Evolutionary conservation across 1,139 yeast genomes (phyloP).

Genomic region (Candida anutae): DNA sequence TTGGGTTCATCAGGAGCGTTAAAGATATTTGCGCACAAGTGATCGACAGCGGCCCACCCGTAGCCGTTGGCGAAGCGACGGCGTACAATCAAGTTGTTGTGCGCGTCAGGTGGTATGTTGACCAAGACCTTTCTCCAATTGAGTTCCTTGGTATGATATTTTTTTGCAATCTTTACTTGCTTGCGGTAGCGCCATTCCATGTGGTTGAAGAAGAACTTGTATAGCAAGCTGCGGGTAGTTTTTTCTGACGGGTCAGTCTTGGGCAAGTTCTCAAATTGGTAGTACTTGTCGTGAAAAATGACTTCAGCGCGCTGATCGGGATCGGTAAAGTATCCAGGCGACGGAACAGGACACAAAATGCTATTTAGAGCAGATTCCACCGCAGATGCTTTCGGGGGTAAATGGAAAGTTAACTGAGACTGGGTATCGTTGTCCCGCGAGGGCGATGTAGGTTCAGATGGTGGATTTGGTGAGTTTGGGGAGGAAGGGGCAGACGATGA

Average conservation of each 20-base stretch:
- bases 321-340: constrained; percentile 21
- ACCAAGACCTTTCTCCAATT: constrained; percentile 21
- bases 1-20: too few species aligned
- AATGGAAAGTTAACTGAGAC: constrained; percentile 13
- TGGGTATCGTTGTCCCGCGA: background rate
- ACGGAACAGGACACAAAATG: constrained; percentile 38
- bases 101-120: constrained; percentile 20
- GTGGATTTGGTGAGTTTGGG: background rate
- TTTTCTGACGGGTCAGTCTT: constrained; percentile 4
- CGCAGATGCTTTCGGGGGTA: constrained; percentile 41
- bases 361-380: constrained; percentile 38
- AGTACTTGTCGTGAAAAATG: constrained; percentile 76
- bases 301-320: constrained; percentile 43
- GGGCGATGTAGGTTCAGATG: background rate
- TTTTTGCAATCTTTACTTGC: constrained; percentile 19
- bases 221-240: constrained; percentile 1
- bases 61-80: constrained; percentile 21
- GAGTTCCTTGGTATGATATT: constrained; percentile 16
- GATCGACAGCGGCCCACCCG: constrained; percentile 25
- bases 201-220: constrained; percentile 11
- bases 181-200: constrained; percentile 18
- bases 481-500: too few species aligned
- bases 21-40: constrained; percentile 13
- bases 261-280: constrained; percentile 61
- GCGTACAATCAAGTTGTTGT: constrained; percentile 19